These are phyloP conservation scores for Erigeron canadensis DNA, from an alignment of 129 eudicot species.

Conservation along the genomic window DNA sequence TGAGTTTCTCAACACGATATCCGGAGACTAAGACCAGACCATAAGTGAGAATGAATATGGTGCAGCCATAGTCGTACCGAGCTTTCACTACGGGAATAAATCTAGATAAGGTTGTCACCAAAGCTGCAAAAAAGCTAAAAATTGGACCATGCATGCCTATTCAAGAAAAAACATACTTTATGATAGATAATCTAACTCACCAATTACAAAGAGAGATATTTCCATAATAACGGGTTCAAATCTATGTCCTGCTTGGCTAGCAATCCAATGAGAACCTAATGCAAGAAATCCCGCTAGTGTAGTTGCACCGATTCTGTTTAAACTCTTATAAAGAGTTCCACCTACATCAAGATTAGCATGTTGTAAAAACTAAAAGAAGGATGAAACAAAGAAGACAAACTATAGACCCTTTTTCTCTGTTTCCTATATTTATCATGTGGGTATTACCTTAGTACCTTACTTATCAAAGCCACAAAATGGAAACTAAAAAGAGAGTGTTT, in stretches of 20 bases:
- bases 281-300: constrained; percentile 17
- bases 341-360: constrained; percentile 29
- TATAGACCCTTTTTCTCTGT: neutral
- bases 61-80: constrained; percentile 61
- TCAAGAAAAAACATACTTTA: neutral
- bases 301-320: constrained; percentile 24
- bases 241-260: constrained; percentile 35
- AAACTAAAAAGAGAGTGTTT: neutral
- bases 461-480: neutral
- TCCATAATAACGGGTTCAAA: constrained; percentile 45
- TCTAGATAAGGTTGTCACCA: constrained; percentile 48
- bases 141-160: neutral
- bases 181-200: constrained; percentile 9
- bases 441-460: neutral
- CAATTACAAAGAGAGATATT: constrained; percentile 49
- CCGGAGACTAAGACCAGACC: constrained; percentile 66
- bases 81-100: constrained; percentile 65
- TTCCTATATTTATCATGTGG: neutral
- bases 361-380: neutral
- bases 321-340: constrained; percentile 41
- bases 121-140: constrained; percentile 33
- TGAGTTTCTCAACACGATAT: constrained; percentile 54
- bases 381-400: neutral
- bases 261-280: constrained; percentile 14
- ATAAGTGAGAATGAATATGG: constrained; percentile 66